Evolutionary conservation across 768 basidiomycete species (phyloP), one percentile per base, ranked within the genome.

Genomic region (Clitopilus hobsonii): DNA sequence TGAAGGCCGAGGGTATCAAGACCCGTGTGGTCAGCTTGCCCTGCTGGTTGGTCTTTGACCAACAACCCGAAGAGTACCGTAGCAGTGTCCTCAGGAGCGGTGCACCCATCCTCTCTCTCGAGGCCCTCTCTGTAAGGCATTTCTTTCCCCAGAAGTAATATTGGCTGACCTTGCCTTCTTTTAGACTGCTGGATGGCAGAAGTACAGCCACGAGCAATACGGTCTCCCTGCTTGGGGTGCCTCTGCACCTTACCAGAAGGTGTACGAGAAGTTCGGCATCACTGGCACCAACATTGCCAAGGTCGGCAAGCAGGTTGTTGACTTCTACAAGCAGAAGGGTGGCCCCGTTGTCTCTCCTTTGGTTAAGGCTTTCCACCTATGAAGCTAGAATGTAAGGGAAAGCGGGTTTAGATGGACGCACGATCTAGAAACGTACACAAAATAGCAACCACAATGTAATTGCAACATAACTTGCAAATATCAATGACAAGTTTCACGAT

Each of bases 231-330:
- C 77, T 28, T 97, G 90, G 88, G 94, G 94, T 67, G 85, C 91
- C 14, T 95, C 93, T 18, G 94, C 89, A 52, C 94, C 94, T 10
- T 94, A 91, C 67, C 80, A 85, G 71, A 81, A 94, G 75, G 88
- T 95, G 11, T 97, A 97, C 69, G 89, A 89, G 74, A 91, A 92
- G 71, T 90, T 92, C 62, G 91, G 89, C 38, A 81, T 94, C 66
- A 93, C 91, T 30, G 87, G 85, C 13, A 67, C 79, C 47, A 88
- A 89, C 68, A 88, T 97, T 64, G 89, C 93, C 41, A 69, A 69
- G 45, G 81, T 93, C 22, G 84, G 89, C 61, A 87, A 93, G 81
- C 93, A 94, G 80, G 84, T 94, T 50, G 82, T 91, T 56, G 79
- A 77, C 52, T 93, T 90, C 79, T 96, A 95, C 81, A 89, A 86